Evolutionary conservation across 768 basidiomycete genomes (phyloP).

Genomic region (Kwoniella mangroviensis): DNA sequence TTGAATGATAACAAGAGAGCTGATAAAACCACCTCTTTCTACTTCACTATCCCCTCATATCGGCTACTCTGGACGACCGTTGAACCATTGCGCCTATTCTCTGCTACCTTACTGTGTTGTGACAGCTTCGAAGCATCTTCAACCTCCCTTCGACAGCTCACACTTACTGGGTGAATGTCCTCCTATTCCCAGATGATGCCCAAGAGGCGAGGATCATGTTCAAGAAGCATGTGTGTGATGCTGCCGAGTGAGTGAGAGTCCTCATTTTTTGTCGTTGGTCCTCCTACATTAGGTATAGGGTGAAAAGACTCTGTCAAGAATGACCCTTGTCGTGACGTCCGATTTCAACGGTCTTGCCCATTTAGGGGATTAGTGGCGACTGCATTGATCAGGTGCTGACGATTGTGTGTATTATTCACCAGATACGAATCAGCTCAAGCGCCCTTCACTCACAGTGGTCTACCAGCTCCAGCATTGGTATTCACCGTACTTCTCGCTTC

Average conservation of each 20-base stretch:
- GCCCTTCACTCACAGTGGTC: conserved; percentile 31
- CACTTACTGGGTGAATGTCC: conserved; percentile 53
- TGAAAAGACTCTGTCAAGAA: not conserved
- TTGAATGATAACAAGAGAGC: not conserved
- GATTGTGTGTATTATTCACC: not conserved
- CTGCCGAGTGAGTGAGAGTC: conserved; percentile 46
- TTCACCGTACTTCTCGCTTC: conserved; percentile 53
- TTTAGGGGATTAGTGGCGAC: not conserved
- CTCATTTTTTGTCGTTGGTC: not conserved
- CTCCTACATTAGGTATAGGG: not conserved
- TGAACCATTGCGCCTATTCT: not conserved
- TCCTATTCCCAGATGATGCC: conserved; percentile 47
- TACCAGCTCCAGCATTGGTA: conserved; percentile 48
- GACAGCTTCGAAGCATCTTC: conserved; percentile 50
- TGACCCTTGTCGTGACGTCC: not conserved
- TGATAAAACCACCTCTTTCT: not conserved
- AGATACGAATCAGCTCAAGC: conserved; percentile 53
- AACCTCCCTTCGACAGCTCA: conserved; percentile 50
- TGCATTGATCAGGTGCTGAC: not conserved
- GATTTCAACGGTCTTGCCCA: not conserved
- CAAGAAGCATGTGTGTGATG: conserved; percentile 52
- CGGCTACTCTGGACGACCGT: not conserved
- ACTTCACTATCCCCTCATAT: not conserved
- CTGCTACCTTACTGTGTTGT: not conserved
- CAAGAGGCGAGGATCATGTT: conserved; percentile 52